Percentiles rank a stretch among this genome's conserved stretches.
These are phyloP conservation scores for Hygrophoropsis aurantiaca DNA, from an alignment of 768 basidiomycete genomes.

Conservation along the genomic window DNA sequence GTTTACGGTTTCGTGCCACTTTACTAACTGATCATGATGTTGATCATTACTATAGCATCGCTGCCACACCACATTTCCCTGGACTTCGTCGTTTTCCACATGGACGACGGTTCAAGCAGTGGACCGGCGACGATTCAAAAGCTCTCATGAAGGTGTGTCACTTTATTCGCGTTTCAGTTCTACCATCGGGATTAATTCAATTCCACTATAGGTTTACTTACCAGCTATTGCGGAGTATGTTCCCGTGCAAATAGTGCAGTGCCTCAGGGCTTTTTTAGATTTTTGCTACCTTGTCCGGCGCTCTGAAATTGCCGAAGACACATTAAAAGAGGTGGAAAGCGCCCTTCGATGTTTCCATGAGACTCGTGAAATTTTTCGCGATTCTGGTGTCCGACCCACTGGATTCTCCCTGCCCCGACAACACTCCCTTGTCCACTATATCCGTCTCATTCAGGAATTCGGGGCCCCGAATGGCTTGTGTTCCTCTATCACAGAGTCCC, in stretches of 20 bases:
- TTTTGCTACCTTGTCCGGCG: constrained; percentile 23
- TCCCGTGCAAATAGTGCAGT: constrained; percentile 12
- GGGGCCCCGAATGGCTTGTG: constrained; percentile 23
- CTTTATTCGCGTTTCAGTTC: background rate
- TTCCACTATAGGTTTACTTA: constrained; percentile 17
- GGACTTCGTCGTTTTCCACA: constrained; percentile 1
- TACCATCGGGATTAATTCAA: background rate
- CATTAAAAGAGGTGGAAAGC: constrained; percentile 1
- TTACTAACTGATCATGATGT: background rate
- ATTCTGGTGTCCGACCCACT: background rate
- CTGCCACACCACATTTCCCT: background rate
- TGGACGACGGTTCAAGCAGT: constrained; percentile 4
- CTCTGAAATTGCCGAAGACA: background rate
- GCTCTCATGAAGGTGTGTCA: constrained; percentile 3
- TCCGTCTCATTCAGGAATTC: constrained; percentile 12
- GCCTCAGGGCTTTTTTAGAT: constrained; percentile 17
- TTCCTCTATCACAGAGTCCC: constrained; percentile 18
- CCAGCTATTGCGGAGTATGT: constrained; percentile 18
- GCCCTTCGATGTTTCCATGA: constrained; percentile 6
- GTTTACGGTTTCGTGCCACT: background rate
- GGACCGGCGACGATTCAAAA: constrained; percentile 6
- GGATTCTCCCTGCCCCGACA: constrained; percentile 16
- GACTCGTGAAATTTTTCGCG: constrained; percentile 6
- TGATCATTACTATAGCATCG: background rate
- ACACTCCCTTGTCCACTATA: constrained; percentile 18